Evolutionary conservation across 2,329 filamentous ascomycete genomes (phyloP).

Genomic region (Hypomyces perniciosus): DNA sequence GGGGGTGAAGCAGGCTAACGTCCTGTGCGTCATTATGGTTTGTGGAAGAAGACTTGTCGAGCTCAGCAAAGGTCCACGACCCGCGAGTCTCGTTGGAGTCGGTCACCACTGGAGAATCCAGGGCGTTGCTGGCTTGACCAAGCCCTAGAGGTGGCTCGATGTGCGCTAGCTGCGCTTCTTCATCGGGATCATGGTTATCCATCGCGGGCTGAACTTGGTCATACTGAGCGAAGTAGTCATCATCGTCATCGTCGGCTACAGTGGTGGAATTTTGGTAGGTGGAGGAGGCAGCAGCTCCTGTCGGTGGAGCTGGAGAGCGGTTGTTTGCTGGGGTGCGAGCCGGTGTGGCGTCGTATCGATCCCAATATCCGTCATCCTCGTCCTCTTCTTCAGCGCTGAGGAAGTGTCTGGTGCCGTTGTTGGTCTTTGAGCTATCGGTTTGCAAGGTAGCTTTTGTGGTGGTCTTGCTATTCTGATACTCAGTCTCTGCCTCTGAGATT

Average conservation of each 20-base stretch:
- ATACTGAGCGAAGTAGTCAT: conserved; percentile 72
- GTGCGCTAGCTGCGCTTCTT: conserved; percentile 39
- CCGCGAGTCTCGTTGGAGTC: conserved; percentile 26
- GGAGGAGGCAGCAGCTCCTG: conserved; percentile 19
- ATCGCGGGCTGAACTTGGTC: conserved; percentile 73
- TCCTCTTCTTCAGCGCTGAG: conserved; percentile 41
- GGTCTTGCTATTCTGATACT: conserved; percentile 34
- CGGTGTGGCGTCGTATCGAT: conserved; percentile 67
- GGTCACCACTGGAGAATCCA: conserved; percentile 19
- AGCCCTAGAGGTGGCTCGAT: conserved; percentile 30
- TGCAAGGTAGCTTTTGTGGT: conserved; percentile 16
- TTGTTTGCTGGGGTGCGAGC: conserved; percentile 57
- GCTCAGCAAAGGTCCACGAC: conserved; percentile 38
- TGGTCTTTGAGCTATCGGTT: conserved; percentile 14
- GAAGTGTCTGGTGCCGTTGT: conserved; percentile 9
- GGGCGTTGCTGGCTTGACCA: conserved; percentile 7
- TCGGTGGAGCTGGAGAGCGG: conserved; percentile 54
- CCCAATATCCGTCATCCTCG: conserved; percentile 76
- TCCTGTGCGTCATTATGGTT: conserved; percentile 24
- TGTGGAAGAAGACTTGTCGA: conserved; percentile 33
- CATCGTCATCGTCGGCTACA: conserved; percentile 41
- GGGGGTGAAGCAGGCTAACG: conserved; percentile 43
- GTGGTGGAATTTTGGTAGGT: conserved; percentile 19
- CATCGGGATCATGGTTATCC: conserved; percentile 76
- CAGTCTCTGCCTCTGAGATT: conserved; percentile 56